Percentiles rank a stretch among this genome's conserved stretches.
Evolutionary conservation across 495 filamentous ascomycete species (phyloP).

Genomic region (Hypomontagnella monticulosa): DNA sequence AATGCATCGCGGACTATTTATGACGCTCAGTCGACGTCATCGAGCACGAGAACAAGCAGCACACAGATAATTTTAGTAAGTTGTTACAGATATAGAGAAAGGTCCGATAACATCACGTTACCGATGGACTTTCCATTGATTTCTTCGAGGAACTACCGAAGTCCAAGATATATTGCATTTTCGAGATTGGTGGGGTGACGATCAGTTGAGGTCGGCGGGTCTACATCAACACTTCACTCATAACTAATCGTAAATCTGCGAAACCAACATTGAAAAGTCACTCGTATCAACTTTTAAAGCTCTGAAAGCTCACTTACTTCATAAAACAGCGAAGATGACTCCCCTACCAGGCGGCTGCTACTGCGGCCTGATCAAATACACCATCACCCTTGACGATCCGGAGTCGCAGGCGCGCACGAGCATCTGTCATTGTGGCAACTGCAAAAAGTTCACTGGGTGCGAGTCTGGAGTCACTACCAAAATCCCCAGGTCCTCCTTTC

Average conservation of each 20-base stretch:
- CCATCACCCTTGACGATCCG: slow-evolving; percentile 46
- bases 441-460: slow-evolving; percentile 70
- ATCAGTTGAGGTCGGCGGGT: slow-evolving; percentile 23
- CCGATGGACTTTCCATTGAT: too few relatives aligned
- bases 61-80: neutral
- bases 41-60: neutral
- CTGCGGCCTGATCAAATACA: slow-evolving; percentile 53
- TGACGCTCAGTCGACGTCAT: slow-evolving; percentile 32
- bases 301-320: too few relatives aligned
- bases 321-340: slow-evolving; percentile 18
- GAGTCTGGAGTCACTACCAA: slow-evolving; percentile 73
- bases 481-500: slow-evolving; percentile 59
- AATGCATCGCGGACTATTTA: slow-evolving; percentile 1
- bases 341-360: slow-evolving; percentile 53
- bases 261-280: neutral
- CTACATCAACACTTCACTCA: neutral
- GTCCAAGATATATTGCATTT: too few relatives aligned
- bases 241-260: neutral
- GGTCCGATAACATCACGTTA: neutral
- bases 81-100: too few relatives aligned
- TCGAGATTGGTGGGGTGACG: slow-evolving; percentile 10
- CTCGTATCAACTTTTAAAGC: neutral
- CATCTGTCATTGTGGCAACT: slow-evolving; percentile 72
- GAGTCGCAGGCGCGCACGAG: slow-evolving; percentile 68
- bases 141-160: neutral